Evolutionary conservation across 2,329 filamentous ascomycete genomes (phyloP).

Genomic region (Xylaria digitata): DNA sequence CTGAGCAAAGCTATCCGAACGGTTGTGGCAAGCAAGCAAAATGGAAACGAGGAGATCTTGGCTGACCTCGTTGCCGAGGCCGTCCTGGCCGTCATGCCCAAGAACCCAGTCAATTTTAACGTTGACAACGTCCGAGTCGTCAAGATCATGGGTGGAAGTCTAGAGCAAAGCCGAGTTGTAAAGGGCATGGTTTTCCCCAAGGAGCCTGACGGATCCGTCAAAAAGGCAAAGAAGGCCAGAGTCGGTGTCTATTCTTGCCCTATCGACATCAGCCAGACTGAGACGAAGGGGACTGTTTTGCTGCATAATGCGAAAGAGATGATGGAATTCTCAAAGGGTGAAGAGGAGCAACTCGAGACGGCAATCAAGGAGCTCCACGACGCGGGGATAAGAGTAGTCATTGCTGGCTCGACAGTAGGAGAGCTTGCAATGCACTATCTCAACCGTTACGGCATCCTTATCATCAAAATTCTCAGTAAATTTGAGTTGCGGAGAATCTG

Average conservation of each 20-base stretch:
- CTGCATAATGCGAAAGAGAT: conserved; percentile 98
- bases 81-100: conserved; percentile 88
- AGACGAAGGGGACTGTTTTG: conserved; percentile 98
- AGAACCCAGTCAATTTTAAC: conserved; percentile 96
- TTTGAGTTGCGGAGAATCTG: conserved; percentile 96
- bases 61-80: conserved; percentile 88
- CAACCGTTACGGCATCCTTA: conserved; percentile 94
- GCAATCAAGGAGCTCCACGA: conserved; percentile 96
- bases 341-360: conserved; percentile 90
- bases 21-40: conserved; percentile 96
- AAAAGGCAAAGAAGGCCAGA: conserved; percentile 93
- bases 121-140: conserved; percentile 99
- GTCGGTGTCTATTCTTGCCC: conserved; percentile 97
- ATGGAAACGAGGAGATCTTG: conserved; percentile 88
- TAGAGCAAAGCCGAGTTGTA: conserved; percentile 93
- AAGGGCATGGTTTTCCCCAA: conserved; percentile 99
- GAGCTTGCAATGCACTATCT: conserved; percentile 98
- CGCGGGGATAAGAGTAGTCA: conserved; percentile 88
- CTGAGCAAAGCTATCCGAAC: conserved; percentile 95
- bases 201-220: conserved; percentile 90
- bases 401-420: conserved; percentile 93
- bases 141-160: conserved; percentile 98
- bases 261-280: conserved; percentile 94
- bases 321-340: conserved; percentile 97
- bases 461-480: conserved; percentile 97